phyloP scores from a whole-genome alignment of 2,329 filamentous ascomycete species.

The Exophiala viscosa region DNA sequence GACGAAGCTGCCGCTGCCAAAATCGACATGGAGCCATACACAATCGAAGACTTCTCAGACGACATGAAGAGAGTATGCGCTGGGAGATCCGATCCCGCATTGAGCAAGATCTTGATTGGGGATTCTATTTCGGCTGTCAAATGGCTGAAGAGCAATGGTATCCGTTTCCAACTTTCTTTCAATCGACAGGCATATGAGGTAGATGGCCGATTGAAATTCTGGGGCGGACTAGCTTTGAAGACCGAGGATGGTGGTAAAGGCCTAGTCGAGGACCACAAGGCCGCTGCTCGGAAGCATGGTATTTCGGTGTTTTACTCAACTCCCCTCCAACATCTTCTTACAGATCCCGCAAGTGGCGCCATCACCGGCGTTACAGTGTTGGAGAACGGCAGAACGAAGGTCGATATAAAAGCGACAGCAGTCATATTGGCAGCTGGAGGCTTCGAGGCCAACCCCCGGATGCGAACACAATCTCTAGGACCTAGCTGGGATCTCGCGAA shows the following conservation, averaged over 20 bases:
- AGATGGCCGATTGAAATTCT: conserved; percentile 60
- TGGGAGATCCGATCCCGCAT: conserved; percentile 49
- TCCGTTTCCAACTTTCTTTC: conserved; percentile 60
- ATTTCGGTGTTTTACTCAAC: conserved; percentile 49
- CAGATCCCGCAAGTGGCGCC: conserved; percentile 31
- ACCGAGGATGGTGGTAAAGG: conserved; percentile 59
- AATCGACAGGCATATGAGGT: conserved; percentile 64
- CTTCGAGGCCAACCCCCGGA: conserved; percentile 58
- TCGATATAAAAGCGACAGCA: background rate
- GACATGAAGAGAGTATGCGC: conserved; percentile 58
- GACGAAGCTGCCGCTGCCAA: conserved; percentile 36
- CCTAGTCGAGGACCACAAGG: conserved; percentile 48
- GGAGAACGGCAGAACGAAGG: conserved; percentile 21
- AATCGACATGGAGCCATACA: conserved; percentile 60
- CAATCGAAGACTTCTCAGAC: conserved; percentile 49
- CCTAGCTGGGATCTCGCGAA: conserved; percentile 60
- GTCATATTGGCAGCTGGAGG: conserved; percentile 59
- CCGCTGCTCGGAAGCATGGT: conserved; percentile 39
- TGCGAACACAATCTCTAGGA: conserved; percentile 55
- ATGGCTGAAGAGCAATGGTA: conserved; percentile 55
- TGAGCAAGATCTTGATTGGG: conserved; percentile 50
- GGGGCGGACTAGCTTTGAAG: conserved; percentile 62
- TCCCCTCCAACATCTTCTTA: conserved; percentile 41
- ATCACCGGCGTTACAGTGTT: conserved; percentile 18
- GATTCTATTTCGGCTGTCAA: conserved; percentile 51